Base-by-base conservation (phyloP, 192 early-diverging fungal genomes). In the Coemansia sp. region DNA sequence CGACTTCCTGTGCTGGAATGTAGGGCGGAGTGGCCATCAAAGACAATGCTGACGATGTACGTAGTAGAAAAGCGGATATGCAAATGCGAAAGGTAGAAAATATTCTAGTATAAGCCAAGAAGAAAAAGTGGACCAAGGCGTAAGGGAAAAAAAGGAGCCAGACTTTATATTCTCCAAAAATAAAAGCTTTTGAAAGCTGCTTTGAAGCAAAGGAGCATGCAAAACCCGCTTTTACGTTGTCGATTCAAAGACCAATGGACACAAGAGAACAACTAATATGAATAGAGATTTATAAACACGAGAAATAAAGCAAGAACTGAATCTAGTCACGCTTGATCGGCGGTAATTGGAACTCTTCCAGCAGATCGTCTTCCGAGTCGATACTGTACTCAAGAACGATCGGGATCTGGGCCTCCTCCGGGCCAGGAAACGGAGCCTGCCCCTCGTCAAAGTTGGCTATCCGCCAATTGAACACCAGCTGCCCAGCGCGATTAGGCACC, bases 391-490 rank as follows among this genome's bases (percentile, higher is more conserved):
- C 76, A 8, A 84, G 77, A 46, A 65, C 62, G 17, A 78, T 77
- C 25, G 81, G 81, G 25, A 84, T 67, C 25, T 75, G 67, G 7
- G 81, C 76, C 31, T 78, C 81, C n/a, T 84, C 69, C 3, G 69
- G 65, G 17, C 44, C 53, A 6, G 81, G 81, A 57, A 78, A 84
- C 23, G 81, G 81, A 11, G 81, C 81, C 55, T 73, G 76, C n/a
- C 81, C 77, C 70, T 84, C 81, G 67, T 84, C 81, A 64, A 84
- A 73, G 64, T 71, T 84, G 12, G 81, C 76, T 39, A 84, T 42
- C 5, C 81, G 76, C 81, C 81, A 84, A 29, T 77, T 84, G 59
- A 75, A 50, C 29, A 73, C 69, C 48, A 84, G 42, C 27, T 69
- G 63, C 2, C 81, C 81, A 0, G 73, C 50, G 3, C 69, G 72